Conservation (phyloP, 768 basidiomycete species). For the Trametes cubensis region DNA sequence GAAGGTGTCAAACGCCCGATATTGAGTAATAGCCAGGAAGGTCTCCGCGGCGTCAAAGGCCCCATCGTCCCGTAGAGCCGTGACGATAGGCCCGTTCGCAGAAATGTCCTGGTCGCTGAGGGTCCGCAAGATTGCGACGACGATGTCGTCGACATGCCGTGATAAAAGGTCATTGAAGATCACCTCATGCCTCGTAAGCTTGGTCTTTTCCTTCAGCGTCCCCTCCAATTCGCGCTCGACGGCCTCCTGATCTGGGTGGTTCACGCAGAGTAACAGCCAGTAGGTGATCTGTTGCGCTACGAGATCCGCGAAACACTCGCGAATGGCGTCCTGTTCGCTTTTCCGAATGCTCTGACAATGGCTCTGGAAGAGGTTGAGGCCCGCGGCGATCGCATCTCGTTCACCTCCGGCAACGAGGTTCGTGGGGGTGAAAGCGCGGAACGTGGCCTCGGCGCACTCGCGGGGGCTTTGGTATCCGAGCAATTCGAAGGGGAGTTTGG, state of each 20-base stretch:
- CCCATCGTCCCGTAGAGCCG: slow-evolving; percentile 45
- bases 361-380: slow-evolving; percentile 51
- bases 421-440: slow-evolving; percentile 67
- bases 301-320: slow-evolving; percentile 68
- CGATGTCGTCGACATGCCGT: slow-evolving; percentile 57
- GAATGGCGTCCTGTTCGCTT: slow-evolving; percentile 51
- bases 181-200: slow-evolving; percentile 34
- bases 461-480: slow-evolving; percentile 75
- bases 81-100: slow-evolving; percentile 50
- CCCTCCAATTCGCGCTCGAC: slow-evolving; percentile 38
- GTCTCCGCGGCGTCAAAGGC: slow-evolving; percentile 41
- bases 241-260: slow-evolving; percentile 16
- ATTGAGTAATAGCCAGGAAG: slow-evolving; percentile 55
- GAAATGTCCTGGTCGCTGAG: slow-evolving; percentile 71
- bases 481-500: slow-evolving; percentile 64
- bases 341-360: slow-evolving; percentile 67
- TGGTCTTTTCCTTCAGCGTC: slow-evolving; percentile 39
- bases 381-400: slow-evolving; percentile 36
- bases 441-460: slow-evolving; percentile 67
- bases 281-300: slow-evolving; percentile 62
- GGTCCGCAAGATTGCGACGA: slow-evolving; percentile 59
- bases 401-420: slow-evolving; percentile 53
- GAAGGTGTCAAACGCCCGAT: slow-evolving; percentile 52
- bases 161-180: slow-evolving; percentile 42
- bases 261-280: slow-evolving; percentile 41